Evolutionary conservation across 345 rosid genomes (phyloP).

Genomic region (Gossypium rotundifolium): DNA sequence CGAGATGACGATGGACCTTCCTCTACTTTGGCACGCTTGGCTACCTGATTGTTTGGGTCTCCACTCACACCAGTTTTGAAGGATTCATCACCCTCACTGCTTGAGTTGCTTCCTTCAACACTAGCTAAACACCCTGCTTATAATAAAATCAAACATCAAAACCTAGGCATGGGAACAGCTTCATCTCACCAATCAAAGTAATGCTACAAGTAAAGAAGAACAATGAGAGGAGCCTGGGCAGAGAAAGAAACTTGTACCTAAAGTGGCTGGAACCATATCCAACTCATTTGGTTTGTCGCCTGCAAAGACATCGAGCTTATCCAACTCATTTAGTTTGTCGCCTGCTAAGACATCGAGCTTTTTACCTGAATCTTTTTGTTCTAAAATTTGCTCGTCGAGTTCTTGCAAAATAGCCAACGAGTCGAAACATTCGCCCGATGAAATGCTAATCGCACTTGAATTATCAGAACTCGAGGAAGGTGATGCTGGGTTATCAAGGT

Average conservation of each 20-base stretch:
- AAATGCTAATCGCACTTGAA: slow-evolving; percentile 46
- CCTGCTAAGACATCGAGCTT: slow-evolving; percentile 23
- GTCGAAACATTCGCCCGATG: slow-evolving; percentile 46
- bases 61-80: background rate
- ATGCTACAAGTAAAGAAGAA: background rate
- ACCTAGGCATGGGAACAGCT: background rate
- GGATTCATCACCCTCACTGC: background rate
- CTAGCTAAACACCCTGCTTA: slow-evolving; percentile 13
- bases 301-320: slow-evolving; percentile 21
- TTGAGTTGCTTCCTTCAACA: slow-evolving; percentile 12
- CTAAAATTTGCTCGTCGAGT: slow-evolving; percentile 18
- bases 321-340: slow-evolving; percentile 18
- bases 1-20: slow-evolving; percentile 22
- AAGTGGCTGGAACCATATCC: slow-evolving; percentile 24
- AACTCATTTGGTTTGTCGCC: slow-evolving; percentile 20
- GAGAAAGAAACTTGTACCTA: slow-evolving; percentile 22
- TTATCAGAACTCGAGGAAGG: slow-evolving; percentile 44
- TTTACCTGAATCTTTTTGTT: slow-evolving; percentile 12
- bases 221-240: background rate
- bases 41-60: background rate
- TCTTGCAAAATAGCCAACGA: slow-evolving; percentile 34
- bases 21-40: slow-evolving; percentile 5
- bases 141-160: background rate
- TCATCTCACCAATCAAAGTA: too few relatives aligned
- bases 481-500: slow-evolving; percentile 32